These are phyloP conservation scores for Marasmius oreades DNA, from an alignment of 1,284 basidiomycete genomes.

Conservation along the genomic window DNA sequence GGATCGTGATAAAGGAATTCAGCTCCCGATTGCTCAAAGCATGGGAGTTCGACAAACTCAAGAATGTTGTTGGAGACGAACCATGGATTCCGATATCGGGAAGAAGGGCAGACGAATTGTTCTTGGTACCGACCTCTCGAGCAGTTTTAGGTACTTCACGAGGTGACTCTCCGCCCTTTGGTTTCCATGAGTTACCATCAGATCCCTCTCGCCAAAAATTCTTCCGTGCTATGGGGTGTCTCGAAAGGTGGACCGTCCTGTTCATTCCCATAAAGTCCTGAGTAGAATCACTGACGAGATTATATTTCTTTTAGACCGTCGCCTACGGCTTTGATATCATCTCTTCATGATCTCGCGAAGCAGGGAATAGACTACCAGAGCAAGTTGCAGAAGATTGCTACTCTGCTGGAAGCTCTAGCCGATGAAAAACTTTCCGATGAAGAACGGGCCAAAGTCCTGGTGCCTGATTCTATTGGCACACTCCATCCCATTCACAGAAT, in stretches of 20 bases:
- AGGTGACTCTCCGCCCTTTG: not conserved
- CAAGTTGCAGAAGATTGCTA: not conserved
- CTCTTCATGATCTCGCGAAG: not conserved
- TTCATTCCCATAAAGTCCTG: not conserved
- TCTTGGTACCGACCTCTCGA: slow-evolving; percentile 15
- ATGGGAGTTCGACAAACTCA: slow-evolving; percentile 19
- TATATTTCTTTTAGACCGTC: not conserved
- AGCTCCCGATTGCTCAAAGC: slow-evolving; percentile 22
- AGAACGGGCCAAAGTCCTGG: slow-evolving; percentile 24
- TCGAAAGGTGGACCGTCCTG: slow-evolving; percentile 25
- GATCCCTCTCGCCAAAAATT: slow-evolving; percentile 22
- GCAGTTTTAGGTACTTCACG: slow-evolving; percentile 24
- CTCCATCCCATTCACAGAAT: slow-evolving; percentile 27
- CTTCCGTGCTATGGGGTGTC: slow-evolving; percentile 32
- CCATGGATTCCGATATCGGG: slow-evolving; percentile 32
- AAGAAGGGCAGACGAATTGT: slow-evolving; percentile 13
- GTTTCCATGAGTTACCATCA: slow-evolving; percentile 15
- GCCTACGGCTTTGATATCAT: not conserved
- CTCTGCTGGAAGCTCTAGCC: not conserved
- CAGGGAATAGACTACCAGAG: not conserved
- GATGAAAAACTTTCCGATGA: slow-evolving; percentile 16
- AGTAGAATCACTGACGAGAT: not conserved
- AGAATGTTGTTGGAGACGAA: slow-evolving; percentile 14
- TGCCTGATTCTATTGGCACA: slow-evolving; percentile 25
- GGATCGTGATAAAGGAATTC: slow-evolving; percentile 28